A percentile compares a stretch with the other conserved stretches of the same genome.
Evolutionary conservation across 306 rosid genomes (phyloP).

Genomic region (Cucurbita pepo): DNA sequence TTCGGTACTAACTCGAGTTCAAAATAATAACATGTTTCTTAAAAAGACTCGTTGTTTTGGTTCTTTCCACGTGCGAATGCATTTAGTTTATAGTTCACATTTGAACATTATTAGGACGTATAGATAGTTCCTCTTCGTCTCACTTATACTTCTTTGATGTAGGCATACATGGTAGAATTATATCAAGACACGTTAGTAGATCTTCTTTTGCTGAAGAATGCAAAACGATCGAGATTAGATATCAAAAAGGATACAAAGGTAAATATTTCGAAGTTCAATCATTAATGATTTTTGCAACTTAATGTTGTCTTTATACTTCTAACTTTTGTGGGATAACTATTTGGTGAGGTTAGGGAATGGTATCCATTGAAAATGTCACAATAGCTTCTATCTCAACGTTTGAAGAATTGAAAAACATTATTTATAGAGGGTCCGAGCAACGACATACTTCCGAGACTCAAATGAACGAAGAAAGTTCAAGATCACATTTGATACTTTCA

Average conservation of each 20-base stretch:
- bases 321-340: slow-evolving; percentile 2
- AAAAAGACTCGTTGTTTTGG: not conserved
- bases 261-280: not conserved
- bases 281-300: not conserved
- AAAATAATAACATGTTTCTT: not conserved
- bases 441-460: slow-evolving; percentile 75
- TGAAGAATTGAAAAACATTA: slow-evolving; percentile 58
- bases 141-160: slow-evolving; percentile 10
- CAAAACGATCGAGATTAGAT: slow-evolving; percentile 58
- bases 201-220: slow-evolving; percentile 61
- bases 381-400: slow-evolving; percentile 46
- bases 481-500: slow-evolving; percentile 84
- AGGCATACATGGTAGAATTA: slow-evolving; percentile 87
- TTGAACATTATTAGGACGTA: not conserved
- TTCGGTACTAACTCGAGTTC: not conserved
- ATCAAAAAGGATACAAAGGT: slow-evolving; percentile 94
- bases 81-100: not conserved
- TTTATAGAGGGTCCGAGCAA: slow-evolving; percentile 63
- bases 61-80: not conserved
- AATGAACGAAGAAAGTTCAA: slow-evolving; percentile 89
- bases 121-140: not conserved
- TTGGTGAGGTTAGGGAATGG: slow-evolving; percentile 70
- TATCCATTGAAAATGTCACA: slow-evolving; percentile 61
- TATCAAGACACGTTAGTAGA: slow-evolving; percentile 94
- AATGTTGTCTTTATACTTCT: not conserved